phyloP scores from a whole-genome alignment of 306 rosid genomes.

The Hippophae gyantsensis region DNA sequence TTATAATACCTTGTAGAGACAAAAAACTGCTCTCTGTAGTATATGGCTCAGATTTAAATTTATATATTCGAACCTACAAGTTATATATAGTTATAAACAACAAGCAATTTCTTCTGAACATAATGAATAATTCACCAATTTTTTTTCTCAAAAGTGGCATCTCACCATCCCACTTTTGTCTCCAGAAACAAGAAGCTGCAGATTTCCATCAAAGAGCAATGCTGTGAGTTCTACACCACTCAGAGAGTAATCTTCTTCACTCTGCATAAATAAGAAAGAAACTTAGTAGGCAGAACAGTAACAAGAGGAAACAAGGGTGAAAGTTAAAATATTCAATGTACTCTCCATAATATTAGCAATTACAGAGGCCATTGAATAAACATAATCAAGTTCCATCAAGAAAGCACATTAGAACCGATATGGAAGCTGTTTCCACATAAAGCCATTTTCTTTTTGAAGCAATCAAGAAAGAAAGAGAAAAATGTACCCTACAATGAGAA shows the following conservation, averaged over 20 bases:
- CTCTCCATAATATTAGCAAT: too few species aligned
- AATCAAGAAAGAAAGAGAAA: background rate
- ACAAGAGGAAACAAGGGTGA: background rate
- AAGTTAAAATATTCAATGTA: too few species aligned
- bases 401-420: too few species aligned
- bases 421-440: too few species aligned
- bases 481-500: too few species aligned
- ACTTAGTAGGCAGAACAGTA: background rate
- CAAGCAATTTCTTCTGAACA: constrained; percentile 5
- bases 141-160: background rate
- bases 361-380: too few species aligned
- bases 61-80: constrained; percentile 64
- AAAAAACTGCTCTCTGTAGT: constrained; percentile 45
- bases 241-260: constrained; percentile 59
- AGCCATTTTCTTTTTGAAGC: too few species aligned
- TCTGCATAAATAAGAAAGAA: constrained; percentile 36
- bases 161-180: constrained; percentile 81
- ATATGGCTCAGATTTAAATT: constrained; percentile 76
- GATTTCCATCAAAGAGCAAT: constrained; percentile 41
- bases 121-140: background rate
- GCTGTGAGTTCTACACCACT: constrained; percentile 73
- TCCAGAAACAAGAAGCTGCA: constrained; percentile 69
- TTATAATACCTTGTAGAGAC: constrained; percentile 55
- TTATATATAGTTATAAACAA: constrained; percentile 7
- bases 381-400: too few species aligned